These are phyloP conservation scores for Apiotrichum gracile DNA, from an alignment of 1,284 basidiomycete genomes.

Conservation along the genomic window DNA sequence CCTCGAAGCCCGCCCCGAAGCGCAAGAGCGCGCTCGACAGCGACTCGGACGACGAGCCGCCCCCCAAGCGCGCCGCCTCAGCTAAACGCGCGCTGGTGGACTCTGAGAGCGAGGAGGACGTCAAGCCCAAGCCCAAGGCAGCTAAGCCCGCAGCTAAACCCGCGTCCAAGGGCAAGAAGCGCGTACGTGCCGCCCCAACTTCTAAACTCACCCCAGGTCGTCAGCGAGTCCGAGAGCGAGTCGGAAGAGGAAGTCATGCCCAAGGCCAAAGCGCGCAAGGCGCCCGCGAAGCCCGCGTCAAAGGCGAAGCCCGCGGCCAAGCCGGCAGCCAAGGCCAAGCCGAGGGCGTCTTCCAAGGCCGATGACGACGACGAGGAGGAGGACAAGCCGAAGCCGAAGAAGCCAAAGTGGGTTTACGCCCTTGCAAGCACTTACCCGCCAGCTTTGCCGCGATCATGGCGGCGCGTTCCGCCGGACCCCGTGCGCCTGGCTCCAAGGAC, in stretches of 20 bases:
- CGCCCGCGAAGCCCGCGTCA: not conserved
- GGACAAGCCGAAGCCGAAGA: slow-evolving; percentile 33
- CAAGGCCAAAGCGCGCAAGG: slow-evolving; percentile 20
- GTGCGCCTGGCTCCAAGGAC: slow-evolving; percentile 60
- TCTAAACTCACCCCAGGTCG: not conserved
- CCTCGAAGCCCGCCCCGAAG: slow-evolving; percentile 1
- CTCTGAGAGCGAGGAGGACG: slow-evolving; percentile 29
- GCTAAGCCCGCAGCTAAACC: slow-evolving; percentile 21
- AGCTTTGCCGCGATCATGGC: slow-evolving; percentile 57
- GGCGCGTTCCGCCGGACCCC: slow-evolving; percentile 61
- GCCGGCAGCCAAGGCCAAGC: slow-evolving; percentile 14
- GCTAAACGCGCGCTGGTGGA: not conserved
- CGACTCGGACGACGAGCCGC: slow-evolving; percentile 1
- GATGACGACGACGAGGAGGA: slow-evolving; percentile 17
- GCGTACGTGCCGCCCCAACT: slow-evolving; percentile 14
- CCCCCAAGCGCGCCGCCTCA: slow-evolving; percentile 3
- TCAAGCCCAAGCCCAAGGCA: slow-evolving; percentile 22
- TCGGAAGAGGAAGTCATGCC: slow-evolving; percentile 28
- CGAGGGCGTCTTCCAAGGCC: not conserved
- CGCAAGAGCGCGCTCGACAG: slow-evolving; percentile 7
- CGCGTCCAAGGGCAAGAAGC: slow-evolving; percentile 38
- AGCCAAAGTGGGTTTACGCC: slow-evolving; percentile 34
- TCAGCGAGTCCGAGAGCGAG: slow-evolving; percentile 25
- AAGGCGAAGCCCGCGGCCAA: not conserved
- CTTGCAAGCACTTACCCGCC: slow-evolving; percentile 2